phyloP scores from a whole-genome alignment of 129 eudicot genomes.

The Artemisia annua region DNA sequence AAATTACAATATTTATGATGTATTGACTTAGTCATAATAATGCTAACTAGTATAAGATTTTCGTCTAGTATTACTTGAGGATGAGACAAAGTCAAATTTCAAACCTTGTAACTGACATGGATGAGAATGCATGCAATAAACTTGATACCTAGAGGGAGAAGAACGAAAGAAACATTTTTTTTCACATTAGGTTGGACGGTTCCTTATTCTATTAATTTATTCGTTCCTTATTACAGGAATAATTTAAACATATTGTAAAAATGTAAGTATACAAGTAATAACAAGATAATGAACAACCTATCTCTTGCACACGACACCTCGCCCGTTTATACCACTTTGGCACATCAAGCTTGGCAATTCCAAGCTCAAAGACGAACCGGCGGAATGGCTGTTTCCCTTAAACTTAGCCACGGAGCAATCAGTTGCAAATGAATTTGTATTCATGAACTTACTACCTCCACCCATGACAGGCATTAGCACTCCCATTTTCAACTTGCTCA shows the following conservation, averaged over 20 bases:
- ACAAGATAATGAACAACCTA: conserved; percentile 30
- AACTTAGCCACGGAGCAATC: conserved; percentile 56
- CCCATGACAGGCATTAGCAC: conserved; percentile 76
- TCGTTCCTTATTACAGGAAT: conserved; percentile 2
- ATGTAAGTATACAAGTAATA: not conserved
- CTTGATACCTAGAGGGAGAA: not conserved
- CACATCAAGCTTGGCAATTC: conserved; percentile 62
- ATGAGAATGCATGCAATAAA: not conserved
- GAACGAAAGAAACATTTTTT: not conserved
- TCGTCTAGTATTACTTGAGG: too few relatives aligned
- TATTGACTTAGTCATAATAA: too few relatives aligned
- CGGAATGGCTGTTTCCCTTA: conserved; percentile 5
- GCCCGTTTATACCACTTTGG: conserved; percentile 50
- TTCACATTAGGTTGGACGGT: not conserved
- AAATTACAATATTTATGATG: too few relatives aligned
- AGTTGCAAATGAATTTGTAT: conserved; percentile 20
- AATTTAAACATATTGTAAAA: not conserved
- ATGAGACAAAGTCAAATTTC: too few relatives aligned
- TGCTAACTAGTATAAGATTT: too few relatives aligned
- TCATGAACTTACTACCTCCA: conserved; percentile 49
- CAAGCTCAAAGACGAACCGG: conserved; percentile 15
- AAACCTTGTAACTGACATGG: not conserved
- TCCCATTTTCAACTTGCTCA: conserved; percentile 61
- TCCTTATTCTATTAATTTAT: conserved; percentile 7
- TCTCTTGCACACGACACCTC: conserved; percentile 78